Percentiles rank a stretch among this genome's conserved stretches.
phyloP scores from a whole-genome alignment of 1,139 yeast species.

The Kodamaea fungicola region DNA sequence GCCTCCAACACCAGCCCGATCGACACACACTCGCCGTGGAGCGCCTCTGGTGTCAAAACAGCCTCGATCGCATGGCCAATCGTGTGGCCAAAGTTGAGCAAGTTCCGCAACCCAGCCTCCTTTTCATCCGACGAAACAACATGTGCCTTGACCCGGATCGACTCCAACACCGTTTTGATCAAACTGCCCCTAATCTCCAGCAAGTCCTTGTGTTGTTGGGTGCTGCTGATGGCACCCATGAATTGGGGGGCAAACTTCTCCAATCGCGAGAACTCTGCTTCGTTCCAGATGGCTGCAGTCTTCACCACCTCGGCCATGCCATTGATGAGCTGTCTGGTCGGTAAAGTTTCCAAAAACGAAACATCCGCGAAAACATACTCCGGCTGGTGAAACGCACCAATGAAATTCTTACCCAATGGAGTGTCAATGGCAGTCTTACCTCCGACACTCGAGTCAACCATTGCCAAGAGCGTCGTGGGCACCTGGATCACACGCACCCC shows the following conservation, averaged over 20 bases:
- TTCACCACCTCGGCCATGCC: slow-evolving; percentile 99
- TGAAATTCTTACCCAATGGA: slow-evolving; percentile 92
- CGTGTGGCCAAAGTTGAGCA: slow-evolving; percentile 93
- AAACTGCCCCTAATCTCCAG: slow-evolving; percentile 68
- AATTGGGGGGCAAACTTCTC: slow-evolving; percentile 73
- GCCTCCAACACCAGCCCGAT: slow-evolving; percentile 95
- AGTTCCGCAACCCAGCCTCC: slow-evolving; percentile 89
- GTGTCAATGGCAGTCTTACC: slow-evolving; percentile 99
- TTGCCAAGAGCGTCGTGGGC: slow-evolving; percentile 89
- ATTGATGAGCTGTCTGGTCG: slow-evolving; percentile 90
- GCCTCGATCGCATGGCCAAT: slow-evolving; percentile 99
- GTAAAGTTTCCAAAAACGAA: slow-evolving; percentile 80
- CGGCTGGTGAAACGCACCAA: slow-evolving; percentile 99
- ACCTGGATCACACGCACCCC: slow-evolving; percentile 93
- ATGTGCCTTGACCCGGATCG: slow-evolving; percentile 86
- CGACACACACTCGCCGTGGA: slow-evolving; percentile 97
- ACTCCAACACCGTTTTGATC: slow-evolving; percentile 76
- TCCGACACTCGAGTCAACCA: slow-evolving; percentile 98
- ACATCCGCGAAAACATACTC: slow-evolving; percentile 84
- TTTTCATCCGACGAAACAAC: slow-evolving; percentile 95
- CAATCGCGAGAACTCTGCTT: slow-evolving; percentile 75
- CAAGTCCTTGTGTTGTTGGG: slow-evolving; percentile 48
- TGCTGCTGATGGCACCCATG: slow-evolving; percentile 49
- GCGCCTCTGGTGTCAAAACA: slow-evolving; percentile 87
- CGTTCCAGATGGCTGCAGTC: slow-evolving; percentile 98